Evolutionary conservation across 768 basidiomycete species (phyloP), one percentile per base, ranked within the genome.

Genomic region (Rhizopogon salebrosus): DNA sequence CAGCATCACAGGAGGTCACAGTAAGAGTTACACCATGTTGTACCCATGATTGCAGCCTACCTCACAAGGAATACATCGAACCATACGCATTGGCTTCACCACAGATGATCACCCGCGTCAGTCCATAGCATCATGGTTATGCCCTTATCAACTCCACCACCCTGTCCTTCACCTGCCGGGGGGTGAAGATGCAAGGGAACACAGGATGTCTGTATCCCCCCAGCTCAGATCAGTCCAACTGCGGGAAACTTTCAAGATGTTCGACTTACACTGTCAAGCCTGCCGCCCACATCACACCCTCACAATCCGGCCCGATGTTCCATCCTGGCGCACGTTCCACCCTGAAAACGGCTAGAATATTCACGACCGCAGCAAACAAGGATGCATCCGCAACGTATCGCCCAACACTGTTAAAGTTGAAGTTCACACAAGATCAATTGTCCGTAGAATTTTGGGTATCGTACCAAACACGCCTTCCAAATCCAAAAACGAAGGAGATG

Each of bases 391-490:
- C 75, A 29, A 80, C 62, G 49, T 72, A 56, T 22, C 68, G 61
- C 26, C 78, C 79, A n/a, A 76, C 72, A 53, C 75, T 77, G 18
- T 26, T n/a, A 3, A 13, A 7, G 29, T 16, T 35, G 22, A 53
- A n/a, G n/a, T n/a, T n/a, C n/a, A n/a, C 40, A 14, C 39, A 27
- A 13, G 35, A 16, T n/a, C 51, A 16, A 20, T n/a, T 6, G 29
- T 22, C 29, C 6, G 14, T 1, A 24, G 10, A 24, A 29, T 6
- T n/a, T 11, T 20, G 9, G 52, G 27, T 0, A 37, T 4, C 53
- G 1, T 38, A 60, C 61, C 58, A 61, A 24, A 54, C 23, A 49
- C 76, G 49, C 46, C 81, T 80, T 65, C 80, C 76, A 34, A 84
- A 68, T 36, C 64, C 64, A 41, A 66, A 64, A 2, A 48, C 56